phyloP scores from a whole-genome alignment of 805 yeast genomes.

The Pichia scutulata region DNA sequence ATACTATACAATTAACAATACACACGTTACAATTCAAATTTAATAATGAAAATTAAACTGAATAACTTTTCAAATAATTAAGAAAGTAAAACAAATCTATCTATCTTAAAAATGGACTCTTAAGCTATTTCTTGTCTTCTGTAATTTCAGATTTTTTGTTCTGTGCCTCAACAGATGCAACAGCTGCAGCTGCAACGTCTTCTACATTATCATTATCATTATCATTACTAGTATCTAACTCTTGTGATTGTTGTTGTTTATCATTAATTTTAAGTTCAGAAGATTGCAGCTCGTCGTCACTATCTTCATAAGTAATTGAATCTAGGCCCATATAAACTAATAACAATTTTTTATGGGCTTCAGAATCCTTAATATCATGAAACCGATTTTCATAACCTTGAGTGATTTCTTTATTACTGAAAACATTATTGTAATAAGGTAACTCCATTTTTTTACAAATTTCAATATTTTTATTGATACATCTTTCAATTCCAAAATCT shows the following conservation, averaged over 20 bases:
- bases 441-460: conserved; percentile 27
- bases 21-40: background rate
- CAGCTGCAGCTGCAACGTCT: background rate
- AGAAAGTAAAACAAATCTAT: no score
- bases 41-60: no score
- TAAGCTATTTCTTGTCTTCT: background rate
- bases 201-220: background rate
- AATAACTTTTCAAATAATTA: no score
- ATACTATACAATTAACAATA: background rate
- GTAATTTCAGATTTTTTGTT: background rate
- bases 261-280: no score
- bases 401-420: conserved; percentile 23
- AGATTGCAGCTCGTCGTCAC: conserved; percentile 17
- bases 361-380: conserved; percentile 26
- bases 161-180: background rate
- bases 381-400: conserved; percentile 20
- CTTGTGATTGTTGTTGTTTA: background rate
- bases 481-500: conserved; percentile 25
- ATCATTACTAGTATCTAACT: no score
- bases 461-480: conserved; percentile 25
- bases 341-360: conserved; percentile 28
- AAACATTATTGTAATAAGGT: conserved; percentile 19
- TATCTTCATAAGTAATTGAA: conserved; percentile 27
- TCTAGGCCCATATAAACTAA: conserved; percentile 32
- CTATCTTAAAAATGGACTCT: background rate